Evolutionary conservation across 495 filamentous ascomycete species (phyloP).

Genomic region (Talaromyces borbonicus): DNA sequence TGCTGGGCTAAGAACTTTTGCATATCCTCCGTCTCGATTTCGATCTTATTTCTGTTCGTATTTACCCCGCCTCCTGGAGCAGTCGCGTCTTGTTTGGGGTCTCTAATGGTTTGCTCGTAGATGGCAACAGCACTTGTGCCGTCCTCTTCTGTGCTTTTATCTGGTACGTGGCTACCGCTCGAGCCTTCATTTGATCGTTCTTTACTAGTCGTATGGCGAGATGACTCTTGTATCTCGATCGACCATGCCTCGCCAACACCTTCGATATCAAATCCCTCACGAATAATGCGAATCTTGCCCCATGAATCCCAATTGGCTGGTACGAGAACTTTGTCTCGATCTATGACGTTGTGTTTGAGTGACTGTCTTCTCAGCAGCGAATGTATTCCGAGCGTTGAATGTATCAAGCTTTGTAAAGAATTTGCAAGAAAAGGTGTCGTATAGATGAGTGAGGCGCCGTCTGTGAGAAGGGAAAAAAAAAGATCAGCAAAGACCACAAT

Average conservation of each 20-base stretch:
- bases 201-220: conserved; percentile 23
- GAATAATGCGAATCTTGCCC: conserved; percentile 89
- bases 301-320: conserved; percentile 98
- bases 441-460: conserved; percentile 86
- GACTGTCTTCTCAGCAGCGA: conserved; percentile 75
- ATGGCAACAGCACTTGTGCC: conserved; percentile 52
- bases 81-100: conserved; percentile 51
- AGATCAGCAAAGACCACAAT: too few species aligned
- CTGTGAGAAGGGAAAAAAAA: conserved; percentile 43
- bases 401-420: conserved; percentile 70
- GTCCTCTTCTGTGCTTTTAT: conserved; percentile 25
- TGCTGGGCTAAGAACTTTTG: conserved; percentile 72
- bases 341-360: conserved; percentile 90
- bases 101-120: conserved; percentile 71
- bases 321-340: conserved; percentile 87
- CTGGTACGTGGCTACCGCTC: conserved; percentile 12
- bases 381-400: conserved; percentile 81
- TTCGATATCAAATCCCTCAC: conserved; percentile 94
- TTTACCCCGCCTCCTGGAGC: conserved; percentile 40
- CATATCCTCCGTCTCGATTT: conserved; percentile 65
- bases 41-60: conserved; percentile 35
- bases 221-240: conserved; percentile 59
- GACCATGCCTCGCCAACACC: conserved; percentile 74
- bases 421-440: conserved; percentile 72
- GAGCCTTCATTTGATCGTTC: conserved; percentile 8